Evolutionary conservation across 2,329 filamentous ascomycete genomes (phyloP), one percentile per base, ranked within the genome.

Genomic region (Fusarium liriodendri): DNA sequence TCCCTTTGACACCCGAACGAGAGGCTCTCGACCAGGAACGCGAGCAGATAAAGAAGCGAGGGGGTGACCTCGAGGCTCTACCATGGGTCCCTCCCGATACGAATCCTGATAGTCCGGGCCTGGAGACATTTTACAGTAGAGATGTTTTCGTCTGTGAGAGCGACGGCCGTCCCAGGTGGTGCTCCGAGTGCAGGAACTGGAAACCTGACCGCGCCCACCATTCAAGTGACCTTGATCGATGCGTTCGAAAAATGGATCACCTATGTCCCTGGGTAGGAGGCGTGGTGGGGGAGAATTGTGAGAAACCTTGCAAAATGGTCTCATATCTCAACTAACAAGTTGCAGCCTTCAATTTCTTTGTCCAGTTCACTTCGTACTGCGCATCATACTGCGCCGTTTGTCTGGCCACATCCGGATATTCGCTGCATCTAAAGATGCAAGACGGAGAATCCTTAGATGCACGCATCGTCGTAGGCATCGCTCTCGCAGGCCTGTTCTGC

Each of bases 231-330:
- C 85, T 97, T 14, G 90, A 90, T 59, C 89, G 95, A 50, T 98
- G 96, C 79, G 93, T 97, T 25, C 85, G 89, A 45, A 97, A 97
- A 78, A 97, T 98, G 93, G 96, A 98, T 73, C 96, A 98, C 80
- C 97, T 95, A 78, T 99, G 97, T 79, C 97, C 96, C 0, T 98
- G 93, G 93, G 95, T 97, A n/a, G 96, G 96, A 5, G 97, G 96
- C 25, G 94, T 98, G 74, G 92, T 99, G 11, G 93, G 91, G 0
- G 95, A 98, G 81, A 95, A 91, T 2, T 91, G 89, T 90, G 78
- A 80, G 89, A 82, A 18, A 16, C 13, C 10, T 25, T 29, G 9
- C 3, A 8, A 45, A 11, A 47, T 14, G 20, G 9, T 29, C n/a
- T 9, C 14, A 45, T 25, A 20, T 69, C 35, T 14, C 9, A 14